Percentiles rank a stretch among this genome's conserved stretches.
phyloP scores from a whole-genome alignment of 2,329 filamentous ascomycete genomes.

The Fusarium subglutinans region DNA sequence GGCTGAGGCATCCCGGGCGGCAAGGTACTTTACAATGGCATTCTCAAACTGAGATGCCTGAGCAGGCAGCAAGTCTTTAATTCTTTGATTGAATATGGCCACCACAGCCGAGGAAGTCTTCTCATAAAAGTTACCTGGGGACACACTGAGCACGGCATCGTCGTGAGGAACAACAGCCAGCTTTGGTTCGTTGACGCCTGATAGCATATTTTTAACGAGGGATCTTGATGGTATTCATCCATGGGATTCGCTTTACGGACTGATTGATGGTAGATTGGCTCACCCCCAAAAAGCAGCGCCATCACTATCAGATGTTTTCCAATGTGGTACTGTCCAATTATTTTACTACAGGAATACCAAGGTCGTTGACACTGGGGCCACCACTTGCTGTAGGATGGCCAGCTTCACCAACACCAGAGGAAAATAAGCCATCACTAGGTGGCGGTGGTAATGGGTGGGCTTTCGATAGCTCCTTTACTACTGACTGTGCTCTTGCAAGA shows the following conservation, averaged over 20 bases:
- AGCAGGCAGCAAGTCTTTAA: not conserved
- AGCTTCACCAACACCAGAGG: not conserved
- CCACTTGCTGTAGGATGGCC: not conserved
- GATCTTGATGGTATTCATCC: not conserved
- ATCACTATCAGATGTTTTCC: too few relatives aligned
- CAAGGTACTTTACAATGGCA: not conserved
- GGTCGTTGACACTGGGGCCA: not conserved
- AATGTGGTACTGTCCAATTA: not conserved
- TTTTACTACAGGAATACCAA: not conserved
- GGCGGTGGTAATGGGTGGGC: fast-evolving
- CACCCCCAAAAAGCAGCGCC: not conserved
- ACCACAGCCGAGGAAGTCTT: fast-evolving
- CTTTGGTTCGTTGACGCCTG: not conserved
- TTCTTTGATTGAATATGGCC: not conserved
- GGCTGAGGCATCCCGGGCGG: not conserved
- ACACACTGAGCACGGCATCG: not conserved
- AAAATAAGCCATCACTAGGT: too few relatives aligned
- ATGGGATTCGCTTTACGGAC: not conserved
- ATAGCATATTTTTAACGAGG: not conserved
- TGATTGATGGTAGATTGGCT: not conserved
- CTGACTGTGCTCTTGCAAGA: too few relatives aligned
- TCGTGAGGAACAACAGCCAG: not conserved
- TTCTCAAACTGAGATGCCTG: not conserved
- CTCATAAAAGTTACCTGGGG: fast-evolving
- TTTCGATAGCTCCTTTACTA: not conserved